Conservation (phyloP, 257 asterid genomes). For the Scutellaria minor region DNA sequence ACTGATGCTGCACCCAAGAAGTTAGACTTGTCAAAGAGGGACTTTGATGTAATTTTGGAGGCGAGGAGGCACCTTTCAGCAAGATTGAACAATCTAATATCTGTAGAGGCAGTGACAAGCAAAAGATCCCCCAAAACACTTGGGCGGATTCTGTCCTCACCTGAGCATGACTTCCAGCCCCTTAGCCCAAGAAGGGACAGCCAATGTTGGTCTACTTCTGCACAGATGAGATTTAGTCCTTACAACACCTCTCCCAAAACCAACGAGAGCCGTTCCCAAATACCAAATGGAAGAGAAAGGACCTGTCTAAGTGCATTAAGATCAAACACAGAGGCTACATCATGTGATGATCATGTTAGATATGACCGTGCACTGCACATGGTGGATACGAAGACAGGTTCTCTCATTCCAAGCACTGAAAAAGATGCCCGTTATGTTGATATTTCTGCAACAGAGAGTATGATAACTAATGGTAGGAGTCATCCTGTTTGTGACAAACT, state of each 20-base stretch:
- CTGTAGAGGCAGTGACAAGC: conserved; percentile 28
- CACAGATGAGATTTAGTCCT: conserved; percentile 43
- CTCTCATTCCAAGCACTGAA: conserved; percentile 28
- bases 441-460: conserved; percentile 18
- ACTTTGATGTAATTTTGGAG: conserved; percentile 63
- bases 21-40: conserved; percentile 44
- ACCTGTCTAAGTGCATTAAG: conserved; percentile 33
- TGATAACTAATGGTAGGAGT: conserved; percentile 43
- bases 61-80: conserved; percentile 82
- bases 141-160: conserved; percentile 60
- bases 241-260: conserved; percentile 28
- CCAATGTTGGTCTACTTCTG: conserved; percentile 31
- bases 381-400: conserved; percentile 17
- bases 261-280: conserved; percentile 26
- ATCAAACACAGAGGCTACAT: conserved; percentile 32
- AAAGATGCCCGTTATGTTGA: conserved; percentile 19
- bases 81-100: conserved; percentile 46
- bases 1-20: conserved; percentile 37
- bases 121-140: conserved; percentile 55
- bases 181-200: conserved; percentile 48
- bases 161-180: conserved; percentile 54
- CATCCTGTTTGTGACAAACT: conserved; percentile 3
- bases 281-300: conserved; percentile 33
- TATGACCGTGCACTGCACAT: conserved; percentile 6
- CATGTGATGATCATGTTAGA: conserved; percentile 27